phyloP scores from a whole-genome alignment of 139 green algal genomes.

The Chlorella sp. region DNA sequence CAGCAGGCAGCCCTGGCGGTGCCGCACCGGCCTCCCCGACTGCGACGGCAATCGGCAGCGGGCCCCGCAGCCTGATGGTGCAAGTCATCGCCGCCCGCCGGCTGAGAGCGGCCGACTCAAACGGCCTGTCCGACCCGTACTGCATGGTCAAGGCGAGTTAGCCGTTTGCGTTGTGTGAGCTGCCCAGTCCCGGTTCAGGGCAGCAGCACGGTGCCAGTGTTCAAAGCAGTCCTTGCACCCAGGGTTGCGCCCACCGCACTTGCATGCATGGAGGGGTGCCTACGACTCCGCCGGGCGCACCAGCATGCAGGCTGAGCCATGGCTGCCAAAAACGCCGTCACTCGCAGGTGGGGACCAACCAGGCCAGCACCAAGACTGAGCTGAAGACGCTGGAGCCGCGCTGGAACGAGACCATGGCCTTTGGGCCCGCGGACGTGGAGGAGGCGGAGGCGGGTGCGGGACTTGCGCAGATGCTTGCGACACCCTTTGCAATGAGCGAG shows the following conservation, averaged over 20 bases:
- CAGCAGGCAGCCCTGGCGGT: background rate
- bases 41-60: background rate
- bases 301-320: background rate
- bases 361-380: conserved; percentile 27
- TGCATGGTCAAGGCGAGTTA: conserved; percentile 23
- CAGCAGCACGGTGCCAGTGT: background rate
- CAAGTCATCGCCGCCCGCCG: conserved; percentile 35
- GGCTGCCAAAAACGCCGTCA: too few relatives aligned
- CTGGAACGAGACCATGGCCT: conserved; percentile 46
- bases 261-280: too few relatives aligned
- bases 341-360: conserved; percentile 16
- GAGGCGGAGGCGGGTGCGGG: background rate
- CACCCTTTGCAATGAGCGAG: too few relatives aligned
- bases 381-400: conserved; percentile 40
- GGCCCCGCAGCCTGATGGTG: conserved; percentile 19
- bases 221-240: too few relatives aligned
- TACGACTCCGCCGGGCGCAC: too few relatives aligned
- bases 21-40: background rate
- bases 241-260: too few relatives aligned
- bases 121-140: conserved; percentile 44
- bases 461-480: too few relatives aligned
- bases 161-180: background rate
- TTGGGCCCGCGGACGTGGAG: background rate
- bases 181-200: background rate
- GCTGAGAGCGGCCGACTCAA: conserved; percentile 34